Conservation (phyloP, 2,329 filamentous ascomycete species). For the Claviceps sp. region DNA sequence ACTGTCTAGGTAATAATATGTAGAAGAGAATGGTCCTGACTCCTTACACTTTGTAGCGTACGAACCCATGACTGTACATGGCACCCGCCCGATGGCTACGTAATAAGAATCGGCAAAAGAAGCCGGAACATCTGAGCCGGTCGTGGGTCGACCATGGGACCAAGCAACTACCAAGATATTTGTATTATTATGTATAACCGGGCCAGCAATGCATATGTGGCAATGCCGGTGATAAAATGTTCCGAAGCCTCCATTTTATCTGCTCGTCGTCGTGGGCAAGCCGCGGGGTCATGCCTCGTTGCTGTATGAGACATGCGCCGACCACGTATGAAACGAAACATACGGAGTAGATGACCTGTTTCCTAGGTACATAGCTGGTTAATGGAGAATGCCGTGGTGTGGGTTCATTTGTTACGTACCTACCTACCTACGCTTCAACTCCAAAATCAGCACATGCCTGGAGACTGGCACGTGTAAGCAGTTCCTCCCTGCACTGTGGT, state of each 20-base stretch:
- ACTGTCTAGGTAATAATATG: no score
- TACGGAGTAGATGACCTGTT: background rate
- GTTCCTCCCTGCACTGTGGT: background rate
- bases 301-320: background rate
- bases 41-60: background rate
- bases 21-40: background rate
- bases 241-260: background rate
- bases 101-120: no score
- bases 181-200: no score
- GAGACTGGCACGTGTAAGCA: background rate
- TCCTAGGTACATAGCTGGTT: background rate
- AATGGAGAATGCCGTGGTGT: background rate
- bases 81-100: background rate
- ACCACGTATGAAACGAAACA: background rate
- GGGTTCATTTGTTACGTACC: background rate
- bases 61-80: background rate
- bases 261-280: background rate
- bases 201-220: background rate
- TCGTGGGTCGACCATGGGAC: no score
- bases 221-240: background rate
- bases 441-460: background rate
- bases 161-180: no score
- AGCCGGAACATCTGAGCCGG: background rate
- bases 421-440: background rate
- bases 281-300: background rate